These are phyloP conservation scores for Penicillium mononematosum DNA, from an alignment of 495 filamentous ascomycete genomes.

Conservation along the genomic window DNA sequence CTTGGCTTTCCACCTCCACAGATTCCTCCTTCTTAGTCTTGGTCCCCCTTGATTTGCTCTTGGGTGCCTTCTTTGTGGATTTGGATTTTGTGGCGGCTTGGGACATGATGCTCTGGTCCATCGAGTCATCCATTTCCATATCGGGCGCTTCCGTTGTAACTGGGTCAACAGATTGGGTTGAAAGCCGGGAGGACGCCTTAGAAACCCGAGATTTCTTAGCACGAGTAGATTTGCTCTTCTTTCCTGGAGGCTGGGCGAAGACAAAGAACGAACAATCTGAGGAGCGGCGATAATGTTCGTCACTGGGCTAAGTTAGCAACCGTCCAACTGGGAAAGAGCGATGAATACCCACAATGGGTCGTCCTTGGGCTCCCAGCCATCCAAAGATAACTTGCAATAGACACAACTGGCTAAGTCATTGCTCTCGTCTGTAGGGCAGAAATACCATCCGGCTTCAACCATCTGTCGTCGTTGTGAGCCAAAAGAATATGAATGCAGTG, in stretches of 20 bases:
- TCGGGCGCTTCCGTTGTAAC: constrained; percentile 54
- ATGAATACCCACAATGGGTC: constrained; percentile 68
- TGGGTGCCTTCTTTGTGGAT: constrained; percentile 48
- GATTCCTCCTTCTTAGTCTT: constrained; percentile 61
- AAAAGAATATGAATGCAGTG: constrained; percentile 13
- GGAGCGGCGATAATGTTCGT: constrained; percentile 80
- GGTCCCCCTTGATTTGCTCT: constrained; percentile 37
- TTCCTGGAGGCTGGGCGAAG: constrained; percentile 41
- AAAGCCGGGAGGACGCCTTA: constrained; percentile 65
- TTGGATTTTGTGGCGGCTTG: constrained; percentile 52
- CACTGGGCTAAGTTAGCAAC: constrained; percentile 50
- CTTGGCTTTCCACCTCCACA: constrained; percentile 45
- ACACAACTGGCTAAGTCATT: constrained; percentile 83
- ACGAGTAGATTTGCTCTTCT: constrained; percentile 45
- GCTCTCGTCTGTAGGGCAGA: constrained; percentile 75
- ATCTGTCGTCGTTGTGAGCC: constrained; percentile 56
- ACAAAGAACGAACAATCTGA: constrained; percentile 81
- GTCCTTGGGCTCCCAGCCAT: constrained; percentile 90
- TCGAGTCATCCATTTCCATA: constrained; percentile 52
- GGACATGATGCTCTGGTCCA: constrained; percentile 68
- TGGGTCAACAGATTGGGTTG: constrained; percentile 62
- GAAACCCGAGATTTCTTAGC: constrained; percentile 60
- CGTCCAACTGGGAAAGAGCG: constrained; percentile 21
- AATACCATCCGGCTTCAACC: constrained; percentile 89
- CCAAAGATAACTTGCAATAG: constrained; percentile 81